Percentiles rank a stretch among this genome's conserved stretches.
Evolutionary conservation across 257 asterid species (phyloP).

Genomic region (Apocynum venetum): DNA sequence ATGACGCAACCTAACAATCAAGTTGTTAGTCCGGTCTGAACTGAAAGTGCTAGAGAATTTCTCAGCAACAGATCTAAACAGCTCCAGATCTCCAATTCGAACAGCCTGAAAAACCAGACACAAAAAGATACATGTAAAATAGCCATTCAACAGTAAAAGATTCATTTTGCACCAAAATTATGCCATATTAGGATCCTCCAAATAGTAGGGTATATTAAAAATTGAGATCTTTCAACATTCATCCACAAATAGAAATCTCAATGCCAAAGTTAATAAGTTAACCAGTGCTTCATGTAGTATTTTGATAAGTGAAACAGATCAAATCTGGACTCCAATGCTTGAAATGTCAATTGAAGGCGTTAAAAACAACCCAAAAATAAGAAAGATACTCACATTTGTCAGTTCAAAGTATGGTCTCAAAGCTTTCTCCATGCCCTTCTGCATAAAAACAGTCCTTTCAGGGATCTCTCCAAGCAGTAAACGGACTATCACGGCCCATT

Average conservation of each 20-base stretch:
- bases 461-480: conserved; percentile 94
- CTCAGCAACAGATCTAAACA: conserved; percentile 70
- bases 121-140: background rate
- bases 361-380: no score
- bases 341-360: background rate
- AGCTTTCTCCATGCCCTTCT: conserved; percentile 92
- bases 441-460: conserved; percentile 91
- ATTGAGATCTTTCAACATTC: background rate
- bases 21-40: conserved; percentile 70
- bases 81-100: conserved; percentile 81
- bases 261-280: background rate
- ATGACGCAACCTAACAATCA: conserved; percentile 84
- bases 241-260: background rate
- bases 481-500: conserved; percentile 94
- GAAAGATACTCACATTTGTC: conserved; percentile 67
- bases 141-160: background rate
- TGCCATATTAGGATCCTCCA: background rate
- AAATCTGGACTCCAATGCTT: background rate
- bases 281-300: background rate
- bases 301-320: background rate
- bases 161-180: background rate
- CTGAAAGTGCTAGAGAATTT: conserved; percentile 67
- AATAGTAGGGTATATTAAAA: background rate
- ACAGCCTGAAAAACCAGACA: conserved; percentile 60
- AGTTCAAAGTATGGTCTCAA: conserved; percentile 91